A percentile compares a stretch with the other conserved stretches of the same genome.
Evolutionary conservation across 169 alveolate genomes (phyloP).

Genomic region (Plasmodium inui): DNA sequence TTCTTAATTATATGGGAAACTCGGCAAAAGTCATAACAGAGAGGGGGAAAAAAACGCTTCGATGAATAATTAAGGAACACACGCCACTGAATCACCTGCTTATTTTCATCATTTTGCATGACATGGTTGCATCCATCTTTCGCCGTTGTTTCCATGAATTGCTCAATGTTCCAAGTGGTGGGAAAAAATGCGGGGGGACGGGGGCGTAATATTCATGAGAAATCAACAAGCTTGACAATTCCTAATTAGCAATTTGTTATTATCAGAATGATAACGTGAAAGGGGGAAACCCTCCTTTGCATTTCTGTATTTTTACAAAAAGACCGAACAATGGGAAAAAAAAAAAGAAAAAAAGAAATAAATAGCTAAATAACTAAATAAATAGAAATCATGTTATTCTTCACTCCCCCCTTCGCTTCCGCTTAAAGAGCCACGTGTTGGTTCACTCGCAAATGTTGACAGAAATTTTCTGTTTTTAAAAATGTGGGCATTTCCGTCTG

Average conservation of each 20-base stretch:
- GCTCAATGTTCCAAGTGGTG: neutral
- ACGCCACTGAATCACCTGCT: slow-evolving; percentile 5
- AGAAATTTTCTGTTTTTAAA: slow-evolving; percentile 8
- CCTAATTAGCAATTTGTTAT: neutral
- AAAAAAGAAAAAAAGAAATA: neutral
- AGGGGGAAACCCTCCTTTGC: neutral
- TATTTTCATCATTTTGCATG: slow-evolving; percentile 6
- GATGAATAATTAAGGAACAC: neutral
- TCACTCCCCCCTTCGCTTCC: neutral
- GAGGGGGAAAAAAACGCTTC: neutral
- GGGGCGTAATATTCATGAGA: neutral
- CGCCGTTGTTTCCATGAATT: slow-evolving; percentile 39
- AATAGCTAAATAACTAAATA: too few species aligned
- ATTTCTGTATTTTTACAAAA: neutral
- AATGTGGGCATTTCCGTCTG: neutral
- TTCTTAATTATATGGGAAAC: neutral
- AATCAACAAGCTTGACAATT: neutral
- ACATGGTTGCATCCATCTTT: slow-evolving; percentile 15
- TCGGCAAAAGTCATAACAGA: neutral
- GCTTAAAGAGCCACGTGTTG: neutral
- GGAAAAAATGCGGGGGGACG: neutral
- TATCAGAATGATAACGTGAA: neutral
- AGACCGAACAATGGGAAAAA: neutral
- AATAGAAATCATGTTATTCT: neutral
- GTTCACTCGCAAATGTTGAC: neutral